These are phyloP conservation scores for Dryadomyces quercivorus DNA, from an alignment of 2,329 filamentous ascomycete species.

Conservation along the genomic window DNA sequence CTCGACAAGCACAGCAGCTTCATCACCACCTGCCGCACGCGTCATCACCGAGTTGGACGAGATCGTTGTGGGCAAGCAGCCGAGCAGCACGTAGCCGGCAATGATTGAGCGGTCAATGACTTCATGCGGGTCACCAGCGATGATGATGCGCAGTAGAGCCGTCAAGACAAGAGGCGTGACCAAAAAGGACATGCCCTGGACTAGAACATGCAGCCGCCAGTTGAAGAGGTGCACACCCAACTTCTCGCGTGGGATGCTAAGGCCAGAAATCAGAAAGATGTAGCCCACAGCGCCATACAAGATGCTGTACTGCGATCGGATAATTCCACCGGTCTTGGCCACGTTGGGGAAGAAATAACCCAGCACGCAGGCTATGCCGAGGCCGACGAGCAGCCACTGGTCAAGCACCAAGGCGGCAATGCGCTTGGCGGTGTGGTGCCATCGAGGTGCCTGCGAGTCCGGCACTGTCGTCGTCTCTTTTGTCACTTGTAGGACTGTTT, in stretches of 20 bases:
- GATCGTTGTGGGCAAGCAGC: slow-evolving; percentile 62
- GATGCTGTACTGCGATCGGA: slow-evolving; percentile 45
- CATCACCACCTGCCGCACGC: slow-evolving; percentile 31
- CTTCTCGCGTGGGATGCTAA: slow-evolving; percentile 41
- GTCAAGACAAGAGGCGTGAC: slow-evolving; percentile 43
- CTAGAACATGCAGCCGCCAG: slow-evolving; percentile 50
- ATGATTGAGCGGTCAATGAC: slow-evolving; percentile 53
- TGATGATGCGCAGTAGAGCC: slow-evolving; percentile 34
- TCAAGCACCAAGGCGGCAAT: slow-evolving; percentile 26
- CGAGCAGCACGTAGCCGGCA: slow-evolving; percentile 53
- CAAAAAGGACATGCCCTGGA: slow-evolving; percentile 56
- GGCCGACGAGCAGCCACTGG: slow-evolving; percentile 55
- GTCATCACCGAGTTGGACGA: slow-evolving; percentile 67
- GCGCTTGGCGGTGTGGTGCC: background rate
- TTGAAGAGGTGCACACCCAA: slow-evolving; percentile 2
- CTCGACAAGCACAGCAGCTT: slow-evolving; percentile 46
- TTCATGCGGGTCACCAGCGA: slow-evolving; percentile 33
- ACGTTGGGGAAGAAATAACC: slow-evolving; percentile 32
- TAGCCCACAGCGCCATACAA: slow-evolving; percentile 57
- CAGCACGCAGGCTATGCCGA: slow-evolving; percentile 39
- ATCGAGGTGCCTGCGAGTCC: background rate
- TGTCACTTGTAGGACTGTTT: background rate
- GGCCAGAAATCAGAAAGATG: slow-evolving; percentile 60
- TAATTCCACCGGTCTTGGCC: slow-evolving; percentile 33
- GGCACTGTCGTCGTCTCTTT: background rate